These are phyloP conservation scores for Rhypophila decipiens DNA, from an alignment of 495 filamentous ascomycete genomes.

Conservation along the genomic window DNA sequence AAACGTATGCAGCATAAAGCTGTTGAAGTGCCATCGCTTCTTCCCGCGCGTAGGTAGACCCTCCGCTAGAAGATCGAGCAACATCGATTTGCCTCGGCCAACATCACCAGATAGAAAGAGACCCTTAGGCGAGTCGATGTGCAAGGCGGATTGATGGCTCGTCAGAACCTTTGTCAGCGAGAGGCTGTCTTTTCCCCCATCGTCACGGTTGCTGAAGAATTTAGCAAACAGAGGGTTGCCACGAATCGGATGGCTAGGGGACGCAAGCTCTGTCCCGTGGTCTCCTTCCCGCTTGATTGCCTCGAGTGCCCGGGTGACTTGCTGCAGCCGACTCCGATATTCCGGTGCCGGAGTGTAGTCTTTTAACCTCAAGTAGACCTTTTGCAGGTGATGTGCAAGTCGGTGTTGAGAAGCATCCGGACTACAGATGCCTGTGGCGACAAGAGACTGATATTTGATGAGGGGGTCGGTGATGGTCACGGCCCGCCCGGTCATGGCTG, in stretches of 20 bases:
- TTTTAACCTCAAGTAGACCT: conserved; percentile 58
- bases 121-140: conserved; percentile 56
- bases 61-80: conserved; percentile 63
- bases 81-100: conserved; percentile 65
- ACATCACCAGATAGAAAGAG: conserved; percentile 66
- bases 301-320: conserved; percentile 40
- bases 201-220: conserved; percentile 29
- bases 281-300: conserved; percentile 7
- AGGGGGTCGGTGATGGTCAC: conserved; percentile 63
- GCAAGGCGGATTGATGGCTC: conserved; percentile 54
- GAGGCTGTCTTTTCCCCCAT: conserved; percentile 37
- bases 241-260: conserved; percentile 39
- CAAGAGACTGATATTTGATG: conserved; percentile 57
- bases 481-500: conserved; percentile 27
- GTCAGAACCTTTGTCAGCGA: conserved; percentile 55
- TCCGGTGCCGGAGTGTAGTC: conserved; percentile 61
- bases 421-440: conserved; percentile 50
- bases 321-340: conserved; percentile 50
- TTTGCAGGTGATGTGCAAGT: conserved; percentile 61
- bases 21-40: conserved; percentile 67
- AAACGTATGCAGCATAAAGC: conserved; percentile 65
- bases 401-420: conserved; percentile 64
- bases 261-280: conserved; percentile 27
- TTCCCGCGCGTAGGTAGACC: conserved; percentile 61
- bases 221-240: conserved; percentile 45